phyloP scores from a whole-genome alignment of 139 green algal genomes.

The Closterium sp. region DNA sequence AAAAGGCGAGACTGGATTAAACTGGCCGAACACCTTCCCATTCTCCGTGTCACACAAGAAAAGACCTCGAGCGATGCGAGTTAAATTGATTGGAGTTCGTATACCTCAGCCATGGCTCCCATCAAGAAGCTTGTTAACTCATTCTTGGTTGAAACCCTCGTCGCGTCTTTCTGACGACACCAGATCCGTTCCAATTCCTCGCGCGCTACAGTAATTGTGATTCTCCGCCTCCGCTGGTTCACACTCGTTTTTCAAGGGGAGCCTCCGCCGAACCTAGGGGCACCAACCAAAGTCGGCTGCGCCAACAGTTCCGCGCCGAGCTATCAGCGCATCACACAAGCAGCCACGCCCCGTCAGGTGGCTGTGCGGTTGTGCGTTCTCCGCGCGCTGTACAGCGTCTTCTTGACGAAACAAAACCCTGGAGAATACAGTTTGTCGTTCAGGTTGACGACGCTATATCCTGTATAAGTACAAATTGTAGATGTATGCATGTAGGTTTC shows the following conservation, averaged over 20 bases:
- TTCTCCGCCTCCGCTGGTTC: no score
- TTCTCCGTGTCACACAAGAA: no score
- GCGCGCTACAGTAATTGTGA: neutral
- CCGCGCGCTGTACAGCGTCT: neutral
- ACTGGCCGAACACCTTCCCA: neutral
- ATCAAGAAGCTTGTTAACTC: neutral
- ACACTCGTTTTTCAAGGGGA: no score
- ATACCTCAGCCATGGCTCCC: neutral
- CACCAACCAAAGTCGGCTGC: neutral
- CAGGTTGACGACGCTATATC: no score
- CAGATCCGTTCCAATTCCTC: neutral
- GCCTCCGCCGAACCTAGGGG: no score
- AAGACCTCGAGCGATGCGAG: no score
- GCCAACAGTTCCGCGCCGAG: neutral
- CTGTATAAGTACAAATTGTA: no score
- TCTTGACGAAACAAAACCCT: neutral
- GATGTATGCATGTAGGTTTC: no score
- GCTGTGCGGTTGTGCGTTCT: neutral
- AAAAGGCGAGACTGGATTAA: neutral
- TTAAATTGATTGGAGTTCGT: neutral
- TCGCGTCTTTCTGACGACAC: neutral
- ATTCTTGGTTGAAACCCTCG: neutral
- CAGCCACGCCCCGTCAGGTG: no score
- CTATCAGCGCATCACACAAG: neutral
- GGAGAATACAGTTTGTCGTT: neutral